Evolutionary conservation across 176 grass and related monocot species (phyloP), one percentile per base, ranked within the genome.

Genomic region (Triticum monococcum): DNA sequence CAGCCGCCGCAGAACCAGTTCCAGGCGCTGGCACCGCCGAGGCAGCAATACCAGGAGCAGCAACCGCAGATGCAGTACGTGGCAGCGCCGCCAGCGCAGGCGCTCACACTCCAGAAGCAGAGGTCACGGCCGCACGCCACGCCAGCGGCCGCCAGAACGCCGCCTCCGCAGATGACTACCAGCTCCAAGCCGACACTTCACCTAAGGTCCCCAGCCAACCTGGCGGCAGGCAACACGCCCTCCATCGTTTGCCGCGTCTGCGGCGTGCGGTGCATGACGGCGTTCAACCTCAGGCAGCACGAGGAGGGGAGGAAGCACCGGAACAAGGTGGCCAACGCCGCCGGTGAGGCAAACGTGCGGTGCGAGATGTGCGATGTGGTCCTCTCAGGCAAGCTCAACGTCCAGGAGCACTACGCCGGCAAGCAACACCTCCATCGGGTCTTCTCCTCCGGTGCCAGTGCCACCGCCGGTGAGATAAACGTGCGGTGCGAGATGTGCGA

Each of bases 221-320:
- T 3, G 11, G 24, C 40, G n/a, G 54, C 20, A 60, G n/a, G 22
- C 32, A 28, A 62, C 68, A 73, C 70, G 20, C 30, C n/a, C 23
- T 17, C 60, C 60, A 63, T 45, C 14, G 36, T 70, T 57, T 90
- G 89, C 56, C 9, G 18, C 57, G 43, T 83, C 41, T 83, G 84
- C 84, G 66, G 75, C 56, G 84, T 87, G 72, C 43, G 26, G 84
- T 90, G 84, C 89, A 73, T 46, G 84, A 57, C 89, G 43, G 56
- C 9, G 57, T 65, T 16, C 74, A 9, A 90, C 80, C 74, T 90
- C n/a, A 83, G 52, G 89, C 31, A 61, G 66, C 85, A 91, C 66
- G 80, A 91, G 75, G 4, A 16, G 36, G 85, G 89, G 37, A 83
- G 81, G 81, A 87, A 79, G 81, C 89, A 91, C 85, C 57, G 60